Base-by-base conservation (phyloP, 352 stramenopile species). In the Globisporangium mamillatum region DNA sequence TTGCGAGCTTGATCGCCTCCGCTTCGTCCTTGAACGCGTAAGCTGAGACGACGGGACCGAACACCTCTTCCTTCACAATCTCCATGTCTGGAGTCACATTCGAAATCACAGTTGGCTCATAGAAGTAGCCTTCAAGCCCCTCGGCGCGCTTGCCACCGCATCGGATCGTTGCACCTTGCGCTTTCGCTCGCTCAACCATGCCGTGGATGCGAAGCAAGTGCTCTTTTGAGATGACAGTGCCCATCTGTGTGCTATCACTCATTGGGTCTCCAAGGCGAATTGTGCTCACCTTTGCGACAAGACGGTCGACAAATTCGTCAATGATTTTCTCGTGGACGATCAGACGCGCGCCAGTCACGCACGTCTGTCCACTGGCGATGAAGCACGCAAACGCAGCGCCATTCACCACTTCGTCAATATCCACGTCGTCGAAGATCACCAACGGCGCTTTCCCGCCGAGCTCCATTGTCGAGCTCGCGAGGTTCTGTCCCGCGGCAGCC, bases 51-150 rank as follows among this genome's bases (percentile, higher is more conserved):
- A 97, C 84, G 22, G 89, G 89, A 1, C 92, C 90, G 65, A 97
- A 97, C 6, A 97, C 82, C 73, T 98, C 91, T 72, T 97, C 75
- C 69, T 84, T 75, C 0, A 88, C 88, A 61, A 97, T 95, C 56
- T 83, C 90, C 80, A 91, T 92, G 64, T 79, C 75, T 38, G 72
- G 65, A 12, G 69, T 78, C 54, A 89, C 74, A 63, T 90, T 73
- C 24, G 75, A 92, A 25, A 99, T 75, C 60, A 99, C 84, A 1
- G 94, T 98, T 3, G 96, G 94, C 64, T 88, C 70, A 78, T 97
- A 98, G 71, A 97, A 99, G 60, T 96, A 92, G 53, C 88, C 81
- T 74, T 76, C 67, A 1, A 84, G 70, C n/a, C 76, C 66, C 22
- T 69, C n/a, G 14, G 82, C 70, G 24, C 77, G 68, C 29, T 77